Evolutionary conservation across 2,329 filamentous ascomycete genomes (phyloP).

Genomic region (Neonectria magnoliae): DNA sequence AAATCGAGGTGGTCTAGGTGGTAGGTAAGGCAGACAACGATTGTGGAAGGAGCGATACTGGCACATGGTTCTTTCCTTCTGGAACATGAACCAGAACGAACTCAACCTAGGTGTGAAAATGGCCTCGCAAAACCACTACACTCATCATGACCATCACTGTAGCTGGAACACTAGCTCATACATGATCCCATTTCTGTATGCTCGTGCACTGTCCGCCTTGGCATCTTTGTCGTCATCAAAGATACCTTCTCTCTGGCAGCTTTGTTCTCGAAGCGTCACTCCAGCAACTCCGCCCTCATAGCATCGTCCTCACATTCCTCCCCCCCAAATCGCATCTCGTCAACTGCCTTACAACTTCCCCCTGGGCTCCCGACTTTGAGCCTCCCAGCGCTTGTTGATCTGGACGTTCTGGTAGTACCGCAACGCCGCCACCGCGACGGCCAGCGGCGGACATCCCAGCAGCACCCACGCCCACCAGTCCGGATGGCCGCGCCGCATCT

Average conservation of each 20-base stretch:
- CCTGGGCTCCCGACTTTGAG: conserved; percentile 53
- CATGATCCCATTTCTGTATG: not conserved
- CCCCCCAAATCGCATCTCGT: not conserved
- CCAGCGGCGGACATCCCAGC: conserved; percentile 78
- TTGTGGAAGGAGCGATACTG: not conserved
- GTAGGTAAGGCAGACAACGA: not conserved
- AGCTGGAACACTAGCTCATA: not conserved
- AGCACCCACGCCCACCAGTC: conserved; percentile 85
- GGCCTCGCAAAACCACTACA: not conserved
- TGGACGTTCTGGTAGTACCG: conserved; percentile 76
- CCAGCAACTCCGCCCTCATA: not conserved
- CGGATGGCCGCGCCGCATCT: conserved; percentile 72
- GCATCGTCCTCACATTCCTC: not conserved
- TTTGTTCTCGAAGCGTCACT: not conserved
- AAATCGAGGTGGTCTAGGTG: not conserved
- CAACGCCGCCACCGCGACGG: conserved; percentile 73
- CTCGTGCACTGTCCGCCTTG: not conserved
- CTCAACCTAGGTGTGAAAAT: not conserved
- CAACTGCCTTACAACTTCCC: conserved; percentile 31
- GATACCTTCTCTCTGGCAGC: not conserved
- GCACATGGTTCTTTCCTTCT: not conserved
- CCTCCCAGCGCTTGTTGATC: conserved; percentile 77
- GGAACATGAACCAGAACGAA: not conserved
- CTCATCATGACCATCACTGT: not conserved
- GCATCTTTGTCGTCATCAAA: not conserved